phyloP scores from a whole-genome alignment of 768 basidiomycete species.

The Lyophyllum shimeji region DNA sequence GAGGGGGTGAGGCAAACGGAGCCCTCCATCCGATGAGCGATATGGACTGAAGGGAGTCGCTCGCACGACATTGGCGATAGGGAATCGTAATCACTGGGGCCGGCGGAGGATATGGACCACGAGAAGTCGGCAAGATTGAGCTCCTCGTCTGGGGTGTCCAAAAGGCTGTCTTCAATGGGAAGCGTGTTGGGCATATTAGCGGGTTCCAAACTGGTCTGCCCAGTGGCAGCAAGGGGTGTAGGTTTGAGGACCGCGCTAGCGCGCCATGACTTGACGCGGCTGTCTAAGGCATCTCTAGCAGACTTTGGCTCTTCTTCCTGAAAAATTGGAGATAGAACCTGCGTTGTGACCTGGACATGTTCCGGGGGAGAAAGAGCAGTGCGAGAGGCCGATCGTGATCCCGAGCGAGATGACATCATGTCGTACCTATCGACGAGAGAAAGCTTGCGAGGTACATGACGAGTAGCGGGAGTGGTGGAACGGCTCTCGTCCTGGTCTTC shows the following conservation, averaged over 20 bases:
- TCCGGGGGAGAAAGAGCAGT: slow-evolving; percentile 28
- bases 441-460: slow-evolving; percentile 64
- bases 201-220: slow-evolving; percentile 51
- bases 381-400: slow-evolving; percentile 26
- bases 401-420: slow-evolving; percentile 34
- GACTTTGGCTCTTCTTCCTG: slow-evolving; percentile 61
- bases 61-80: slow-evolving; percentile 37
- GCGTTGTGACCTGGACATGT: slow-evolving; percentile 23
- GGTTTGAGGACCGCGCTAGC: slow-evolving; percentile 51
- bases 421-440: slow-evolving; percentile 71
- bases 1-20: slow-evolving; percentile 57
- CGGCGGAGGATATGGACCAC: slow-evolving; percentile 70
- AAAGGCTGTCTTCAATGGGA: slow-evolving; percentile 29
- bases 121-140: slow-evolving; percentile 64
- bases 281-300: slow-evolving; percentile 52
- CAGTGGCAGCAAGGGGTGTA: slow-evolving; percentile 45
- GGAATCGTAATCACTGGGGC: slow-evolving; percentile 51
- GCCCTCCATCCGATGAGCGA: slow-evolving; percentile 52
- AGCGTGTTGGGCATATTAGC: slow-evolving; percentile 49
- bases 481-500: slow-evolving; percentile 38
- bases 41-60: slow-evolving; percentile 51
- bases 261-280: slow-evolving; percentile 67
- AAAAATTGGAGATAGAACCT: slow-evolving; percentile 55
- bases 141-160: slow-evolving; percentile 33
- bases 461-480: slow-evolving; percentile 33